A percentile compares a stretch with the other conserved stretches of the same genome.
Conservation (phyloP, 495 filamentous ascomycete genomes). For the Peziza echinospora region DNA sequence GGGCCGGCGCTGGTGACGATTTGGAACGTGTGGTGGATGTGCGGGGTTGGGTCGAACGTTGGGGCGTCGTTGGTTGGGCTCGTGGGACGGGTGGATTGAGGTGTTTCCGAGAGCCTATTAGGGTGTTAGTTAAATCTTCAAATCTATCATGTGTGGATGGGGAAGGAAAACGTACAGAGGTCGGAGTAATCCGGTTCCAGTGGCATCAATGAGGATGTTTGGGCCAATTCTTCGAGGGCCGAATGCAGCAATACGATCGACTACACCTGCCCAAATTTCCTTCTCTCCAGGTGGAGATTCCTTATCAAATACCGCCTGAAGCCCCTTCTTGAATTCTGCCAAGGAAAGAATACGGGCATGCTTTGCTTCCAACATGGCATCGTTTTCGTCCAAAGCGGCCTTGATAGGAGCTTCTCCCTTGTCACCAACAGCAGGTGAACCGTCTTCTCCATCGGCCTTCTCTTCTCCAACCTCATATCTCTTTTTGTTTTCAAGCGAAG, state of each 20-base stretch:
- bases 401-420: slow-evolving; percentile 12
- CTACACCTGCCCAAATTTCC: slow-evolving; percentile 53
- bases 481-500: slow-evolving; percentile 21
- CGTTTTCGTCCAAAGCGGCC: slow-evolving; percentile 29
- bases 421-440: slow-evolving; percentile 8
- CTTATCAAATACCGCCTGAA: slow-evolving; percentile 42
- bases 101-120: too few species aligned
- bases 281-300: slow-evolving; percentile 26
- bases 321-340: slow-evolving; percentile 51
- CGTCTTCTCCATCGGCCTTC: slow-evolving; percentile 19
- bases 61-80: too few species aligned
- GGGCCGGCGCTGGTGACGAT: slow-evolving; percentile 75
- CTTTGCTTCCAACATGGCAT: slow-evolving; percentile 28
- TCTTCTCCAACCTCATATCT: slow-evolving; percentile 5
- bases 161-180: slow-evolving; percentile 57
- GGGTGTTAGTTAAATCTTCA: too few species aligned
- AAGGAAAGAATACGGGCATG: slow-evolving; percentile 36
- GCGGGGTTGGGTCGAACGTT: not conserved
- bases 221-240: slow-evolving; percentile 68
- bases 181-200: slow-evolving; percentile 45
- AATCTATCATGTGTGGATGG: too few species aligned
- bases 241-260: slow-evolving; percentile 72
- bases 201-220: slow-evolving; percentile 76
- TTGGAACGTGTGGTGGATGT: slow-evolving; percentile 73
- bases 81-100: too few species aligned